Base-by-base conservation (phyloP, 805 yeast genomes). In the Schwanniomyces yamadae region DNA sequence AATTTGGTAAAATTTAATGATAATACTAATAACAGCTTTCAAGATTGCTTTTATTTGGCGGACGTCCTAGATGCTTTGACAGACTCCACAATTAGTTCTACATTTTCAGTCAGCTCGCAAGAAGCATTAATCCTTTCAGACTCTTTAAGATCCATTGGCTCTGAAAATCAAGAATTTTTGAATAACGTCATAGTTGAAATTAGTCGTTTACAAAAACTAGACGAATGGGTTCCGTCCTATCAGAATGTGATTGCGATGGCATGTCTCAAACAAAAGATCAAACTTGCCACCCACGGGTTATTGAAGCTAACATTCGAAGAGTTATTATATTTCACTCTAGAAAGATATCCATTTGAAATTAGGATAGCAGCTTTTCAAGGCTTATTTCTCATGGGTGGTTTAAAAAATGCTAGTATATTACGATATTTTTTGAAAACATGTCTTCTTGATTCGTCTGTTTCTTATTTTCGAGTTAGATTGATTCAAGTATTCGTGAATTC, bases 1-100 rank as follows among this genome's bases (percentile, higher is more conserved):
- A 87, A 81, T 50, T 55, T 90, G 34, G 64, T 91, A 42, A 76
- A 85, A 39, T 91, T 80, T 61, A 90, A 90, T 52, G 97, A 91
- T 47, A 91, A 93, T 54, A 70, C 85, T 14, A 82, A 75, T 46
- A 91, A 91, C 54, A 70, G 72, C 6, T 91, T 77, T 54, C 77
- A 81, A 33, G 98, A 91, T 55, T 69, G 82, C 30, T 74, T 66
- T 51, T 91, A 85, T 45, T 55, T 87, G 4, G 62, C 80, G 3
- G 68, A 68, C 2, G 59, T 91, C 44, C 71, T 90, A 5, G 57
- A 63, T 17, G 65, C 83, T 3, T 57, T 87, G 2, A 76, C 80
- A 6, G 44, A 43, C 14, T 44, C 55, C 19, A 55, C 57, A 8
- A 47, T 61, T 4, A 27, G 29, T 13, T 11, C 20, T 9, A 27